Percentiles rank a stretch among this genome's conserved stretches.
Evolutionary conservation across 495 filamentous ascomycete genomes (phyloP).

Genomic region (Neurospora cerealis): DNA sequence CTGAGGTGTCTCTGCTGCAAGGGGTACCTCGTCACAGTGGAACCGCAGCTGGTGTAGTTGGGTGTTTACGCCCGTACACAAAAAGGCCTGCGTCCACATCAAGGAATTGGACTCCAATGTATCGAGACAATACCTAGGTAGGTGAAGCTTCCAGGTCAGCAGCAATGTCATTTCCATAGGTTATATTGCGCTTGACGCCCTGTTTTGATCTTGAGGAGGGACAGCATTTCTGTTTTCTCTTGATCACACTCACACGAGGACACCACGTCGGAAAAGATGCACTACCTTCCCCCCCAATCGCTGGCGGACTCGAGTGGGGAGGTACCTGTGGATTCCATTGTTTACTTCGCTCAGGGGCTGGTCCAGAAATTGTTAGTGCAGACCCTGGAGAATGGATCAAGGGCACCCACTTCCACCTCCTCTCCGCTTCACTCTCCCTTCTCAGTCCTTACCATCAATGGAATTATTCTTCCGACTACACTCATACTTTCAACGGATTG

Average conservation of each 20-base stretch:
- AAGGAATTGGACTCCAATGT: background rate
- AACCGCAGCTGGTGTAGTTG: background rate
- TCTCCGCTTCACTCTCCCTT: background rate
- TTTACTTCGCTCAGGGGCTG: background rate
- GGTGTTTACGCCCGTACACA: background rate
- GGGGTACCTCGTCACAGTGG: background rate
- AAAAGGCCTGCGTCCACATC: background rate
- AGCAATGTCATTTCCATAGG: background rate
- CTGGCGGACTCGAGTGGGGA: background rate
- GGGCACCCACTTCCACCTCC: background rate
- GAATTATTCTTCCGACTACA: background rate
- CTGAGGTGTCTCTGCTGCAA: background rate
- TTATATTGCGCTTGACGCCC: background rate
- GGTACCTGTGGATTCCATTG: background rate
- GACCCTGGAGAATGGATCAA: background rate
- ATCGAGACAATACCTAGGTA: background rate
- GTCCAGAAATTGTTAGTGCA: background rate
- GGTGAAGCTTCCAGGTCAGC: background rate
- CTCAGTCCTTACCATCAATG: background rate
- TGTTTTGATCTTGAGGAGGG: background rate
- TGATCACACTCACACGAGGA: background rate
- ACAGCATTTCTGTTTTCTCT: background rate
- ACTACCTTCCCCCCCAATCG: background rate
- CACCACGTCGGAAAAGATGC: background rate
- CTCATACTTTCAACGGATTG: background rate